phyloP scores from a whole-genome alignment of 768 basidiomycete species.

The Auricularia auricula-judae region DNA sequence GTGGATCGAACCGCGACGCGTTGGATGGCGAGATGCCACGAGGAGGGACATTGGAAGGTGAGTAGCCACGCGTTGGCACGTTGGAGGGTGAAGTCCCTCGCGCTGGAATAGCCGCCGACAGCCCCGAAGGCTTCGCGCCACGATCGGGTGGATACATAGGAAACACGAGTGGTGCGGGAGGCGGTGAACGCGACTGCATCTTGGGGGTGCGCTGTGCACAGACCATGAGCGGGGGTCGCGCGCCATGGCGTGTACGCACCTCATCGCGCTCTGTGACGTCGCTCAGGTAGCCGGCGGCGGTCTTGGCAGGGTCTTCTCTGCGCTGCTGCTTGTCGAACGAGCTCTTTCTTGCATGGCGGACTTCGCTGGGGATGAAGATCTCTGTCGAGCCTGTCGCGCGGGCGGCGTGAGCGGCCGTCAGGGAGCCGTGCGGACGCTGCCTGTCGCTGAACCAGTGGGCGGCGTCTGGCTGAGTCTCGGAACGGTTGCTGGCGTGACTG shows the following conservation, averaged over 20 bases:
- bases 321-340: neutral
- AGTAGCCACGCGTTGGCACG: neutral
- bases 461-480: neutral
- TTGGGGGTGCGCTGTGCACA: neutral
- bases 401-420: neutral
- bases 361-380: neutral
- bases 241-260: neutral
- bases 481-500: neutral
- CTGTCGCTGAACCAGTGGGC: neutral
- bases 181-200: neutral
- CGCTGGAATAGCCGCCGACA: neutral
- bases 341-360: neutral
- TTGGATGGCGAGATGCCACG: neutral
- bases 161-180: neutral
- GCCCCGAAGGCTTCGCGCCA: neutral
- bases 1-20: neutral
- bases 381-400: neutral
- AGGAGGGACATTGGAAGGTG: neutral
- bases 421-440: neutral
- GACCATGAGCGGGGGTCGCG: neutral
- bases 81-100: neutral
- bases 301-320: neutral
- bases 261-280: neutral
- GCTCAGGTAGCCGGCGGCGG: neutral
- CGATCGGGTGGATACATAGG: neutral